These are phyloP conservation scores for Leccinum incarnatum DNA, from an alignment of 768 basidiomycete genomes.

Conservation along the genomic window DNA sequence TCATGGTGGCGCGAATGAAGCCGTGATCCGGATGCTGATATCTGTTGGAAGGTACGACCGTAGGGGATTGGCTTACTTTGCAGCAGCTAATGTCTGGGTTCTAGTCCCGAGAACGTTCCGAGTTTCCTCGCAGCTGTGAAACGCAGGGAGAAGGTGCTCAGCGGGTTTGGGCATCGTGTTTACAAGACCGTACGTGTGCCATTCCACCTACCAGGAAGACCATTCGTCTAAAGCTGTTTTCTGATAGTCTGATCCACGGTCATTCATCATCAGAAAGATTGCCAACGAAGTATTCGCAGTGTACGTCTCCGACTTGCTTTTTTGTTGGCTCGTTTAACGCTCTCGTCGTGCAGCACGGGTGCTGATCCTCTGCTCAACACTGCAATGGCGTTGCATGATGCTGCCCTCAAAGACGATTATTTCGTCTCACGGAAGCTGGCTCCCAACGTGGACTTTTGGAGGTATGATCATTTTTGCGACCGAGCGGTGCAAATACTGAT, in stretches of 20 bases:
- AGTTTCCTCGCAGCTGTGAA: constrained; percentile 86
- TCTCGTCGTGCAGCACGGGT: constrained; percentile 57
- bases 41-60: constrained; percentile 74
- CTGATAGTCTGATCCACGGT: constrained; percentile 80
- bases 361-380: constrained; percentile 83
- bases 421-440: constrained; percentile 78
- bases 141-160: constrained; percentile 81
- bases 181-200: constrained; percentile 62
- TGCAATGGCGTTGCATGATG: constrained; percentile 84
- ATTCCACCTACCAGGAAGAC: background rate
- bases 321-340: background rate
- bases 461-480: constrained; percentile 10
- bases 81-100: background rate
- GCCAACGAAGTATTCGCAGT: constrained; percentile 91
- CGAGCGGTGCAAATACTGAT: background rate
- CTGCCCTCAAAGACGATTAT: constrained; percentile 88
- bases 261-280: constrained; percentile 85
- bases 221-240: background rate
- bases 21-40: constrained; percentile 91
- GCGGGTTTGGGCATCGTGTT: constrained; percentile 86
- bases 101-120: constrained; percentile 79
- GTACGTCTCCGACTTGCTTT: constrained; percentile 39
- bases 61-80: background rate
- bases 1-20: constrained; percentile 84
- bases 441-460: constrained; percentile 94